phyloP scores from a whole-genome alignment of 306 rosid genomes.

The Rubus parviflorus region DNA sequence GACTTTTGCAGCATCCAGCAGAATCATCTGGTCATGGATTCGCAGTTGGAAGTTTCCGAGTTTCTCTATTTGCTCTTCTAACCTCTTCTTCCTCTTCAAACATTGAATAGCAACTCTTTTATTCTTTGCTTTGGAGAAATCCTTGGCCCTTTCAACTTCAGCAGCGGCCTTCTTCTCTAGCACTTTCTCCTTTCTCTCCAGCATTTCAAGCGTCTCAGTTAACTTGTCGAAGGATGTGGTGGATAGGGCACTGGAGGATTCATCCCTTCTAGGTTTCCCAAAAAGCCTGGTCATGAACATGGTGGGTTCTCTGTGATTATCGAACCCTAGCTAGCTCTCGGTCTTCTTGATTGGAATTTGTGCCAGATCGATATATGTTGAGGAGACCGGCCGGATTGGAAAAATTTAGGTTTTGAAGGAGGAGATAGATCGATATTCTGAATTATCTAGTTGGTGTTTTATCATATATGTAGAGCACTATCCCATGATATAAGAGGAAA shows the following conservation, averaged over 20 bases:
- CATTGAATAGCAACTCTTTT: slow-evolving; percentile 92
- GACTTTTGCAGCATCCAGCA: slow-evolving; percentile 94
- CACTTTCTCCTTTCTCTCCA: slow-evolving; percentile 93
- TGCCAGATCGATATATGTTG: too few relatives aligned
- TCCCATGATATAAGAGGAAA: too few relatives aligned
- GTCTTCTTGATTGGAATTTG: too few relatives aligned
- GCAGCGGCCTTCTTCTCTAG: slow-evolving; percentile 68
- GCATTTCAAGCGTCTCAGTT: slow-evolving; percentile 94
- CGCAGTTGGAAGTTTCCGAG: slow-evolving; percentile 95
- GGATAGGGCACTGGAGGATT: slow-evolving; percentile 47
- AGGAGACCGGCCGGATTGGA: too few relatives aligned
- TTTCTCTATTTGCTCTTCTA: slow-evolving; percentile 87
- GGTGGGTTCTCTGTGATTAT: slow-evolving; percentile 38
- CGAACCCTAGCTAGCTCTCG: slow-evolving; percentile 8
- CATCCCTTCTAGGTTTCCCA: slow-evolving; percentile 78
- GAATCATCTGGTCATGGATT: slow-evolving; percentile 83
- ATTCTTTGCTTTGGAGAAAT: slow-evolving; percentile 78
- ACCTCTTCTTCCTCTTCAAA: slow-evolving; percentile 85
- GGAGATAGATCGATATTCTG: too few relatives aligned
- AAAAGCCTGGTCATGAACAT: slow-evolving; percentile 66
- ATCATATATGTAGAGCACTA: too few relatives aligned
- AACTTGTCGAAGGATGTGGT: slow-evolving; percentile 61
- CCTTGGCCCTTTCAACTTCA: slow-evolving; percentile 93
- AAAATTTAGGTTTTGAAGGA: too few relatives aligned
- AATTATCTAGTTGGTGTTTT: too few relatives aligned